Base-by-base conservation (phyloP, 345 rosid species). In the Mercurialis annua region DNA sequence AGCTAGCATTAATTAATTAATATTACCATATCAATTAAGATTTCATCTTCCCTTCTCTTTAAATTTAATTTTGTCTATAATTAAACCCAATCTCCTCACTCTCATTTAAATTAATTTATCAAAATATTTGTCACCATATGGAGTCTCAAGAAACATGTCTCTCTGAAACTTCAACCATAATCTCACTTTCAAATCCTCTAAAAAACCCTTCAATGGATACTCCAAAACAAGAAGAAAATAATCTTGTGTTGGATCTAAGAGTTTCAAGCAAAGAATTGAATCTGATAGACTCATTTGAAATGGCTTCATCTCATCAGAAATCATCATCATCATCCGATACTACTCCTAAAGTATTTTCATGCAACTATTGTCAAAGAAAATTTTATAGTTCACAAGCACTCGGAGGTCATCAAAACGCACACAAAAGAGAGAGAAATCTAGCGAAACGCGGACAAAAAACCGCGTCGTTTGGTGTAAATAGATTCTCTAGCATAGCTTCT, bases 401-500 rank as follows among this genome's bases (percentile, higher is more conserved):
- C 20, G 79, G 79, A 1, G 79, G 79, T 46, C 79, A 76, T 64
- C 79, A 76, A 30, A 76, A 76, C 61, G 79, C 79, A 5, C 79
- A 76, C 18, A 76, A 76, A 52, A 66, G 79, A 47, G 79, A 76
- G n/a, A 70, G 79, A 36, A 76, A 75, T 36, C 62, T 76, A 3
- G 75, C 69, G 10, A 76, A 76, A 60, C 71, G 75, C 6, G 78
- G 71, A 1, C 79, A 75, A 53, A 61, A 67, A 54, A n/a, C 61
- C 34, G 55, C 56, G 2, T 67, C 76, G 66, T 85, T 78, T 33
- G 67, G 80, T 71, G 70, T 53, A 74, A 71, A 56, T 59, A 40
- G 80, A 59, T 80, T 74, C 77, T 60, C 88, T 43, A 90, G 92
- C 73, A 67, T 92, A 80, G 84, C 94, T 64, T 86, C 97, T 6